phyloP scores from a whole-genome alignment of 176 grass and related monocot species.

The Pontederia crassipes region DNA sequence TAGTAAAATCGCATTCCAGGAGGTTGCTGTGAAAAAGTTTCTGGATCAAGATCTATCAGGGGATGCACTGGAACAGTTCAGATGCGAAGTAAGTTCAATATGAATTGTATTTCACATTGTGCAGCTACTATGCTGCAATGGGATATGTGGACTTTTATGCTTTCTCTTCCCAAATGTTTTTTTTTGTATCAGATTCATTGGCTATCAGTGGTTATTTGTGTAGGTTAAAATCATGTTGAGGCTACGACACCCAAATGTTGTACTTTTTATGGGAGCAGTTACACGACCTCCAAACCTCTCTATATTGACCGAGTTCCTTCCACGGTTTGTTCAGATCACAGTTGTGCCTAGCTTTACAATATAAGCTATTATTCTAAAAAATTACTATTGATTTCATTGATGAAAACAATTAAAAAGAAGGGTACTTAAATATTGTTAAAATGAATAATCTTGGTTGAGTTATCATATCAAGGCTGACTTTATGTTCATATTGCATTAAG shows the following conservation, averaged over 20 bases:
- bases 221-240: conserved; percentile 95
- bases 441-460: too few species aligned
- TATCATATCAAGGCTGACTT: too few species aligned
- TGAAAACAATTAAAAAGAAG: too few species aligned
- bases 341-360: too few species aligned
- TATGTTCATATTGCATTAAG: not conserved
- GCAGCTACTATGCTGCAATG: not conserved
- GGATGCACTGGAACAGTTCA: conserved; percentile 84
- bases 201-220: conserved; percentile 20
- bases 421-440: too few species aligned
- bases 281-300: conserved; percentile 93
- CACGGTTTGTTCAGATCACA: conserved; percentile 41
- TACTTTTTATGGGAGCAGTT: conserved; percentile 99
- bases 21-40: conserved; percentile 99
- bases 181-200: not conserved
- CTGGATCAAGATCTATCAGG: conserved; percentile 94
- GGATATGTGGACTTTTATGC: not conserved
- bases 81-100: conserved; percentile 78
- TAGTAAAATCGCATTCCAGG: conserved; percentile 25
- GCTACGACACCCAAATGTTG: conserved; percentile 90
- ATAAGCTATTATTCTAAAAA: too few species aligned
- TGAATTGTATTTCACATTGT: not conserved
- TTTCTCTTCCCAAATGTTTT: not conserved
- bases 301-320: conserved; percentile 93
- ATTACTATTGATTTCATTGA: too few species aligned